Conservation (phyloP, 805 yeast genomes). For the Candida patagonica region DNA sequence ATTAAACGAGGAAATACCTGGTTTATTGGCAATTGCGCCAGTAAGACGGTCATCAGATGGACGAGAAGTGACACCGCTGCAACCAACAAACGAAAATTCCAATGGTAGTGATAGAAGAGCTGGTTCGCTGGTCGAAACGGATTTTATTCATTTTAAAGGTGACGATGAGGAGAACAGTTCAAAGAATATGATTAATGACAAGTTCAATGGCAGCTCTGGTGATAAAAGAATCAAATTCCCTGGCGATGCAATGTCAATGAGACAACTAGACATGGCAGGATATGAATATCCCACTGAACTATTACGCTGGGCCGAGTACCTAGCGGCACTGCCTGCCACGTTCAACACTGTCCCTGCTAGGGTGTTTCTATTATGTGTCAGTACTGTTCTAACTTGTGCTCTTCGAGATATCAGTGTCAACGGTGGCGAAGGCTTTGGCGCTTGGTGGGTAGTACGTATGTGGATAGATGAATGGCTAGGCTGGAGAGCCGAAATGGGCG, state of each 20-base stretch:
- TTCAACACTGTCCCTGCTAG: slow-evolving; percentile 48
- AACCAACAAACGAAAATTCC: not conserved
- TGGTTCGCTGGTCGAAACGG: not conserved
- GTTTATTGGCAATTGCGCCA: not conserved
- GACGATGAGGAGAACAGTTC: not conserved
- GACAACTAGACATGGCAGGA: not conserved
- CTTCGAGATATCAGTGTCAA: slow-evolving; percentile 51
- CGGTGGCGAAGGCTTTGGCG: slow-evolving; percentile 52
- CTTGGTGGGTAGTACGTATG: slow-evolving; percentile 69
- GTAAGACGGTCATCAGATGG: not conserved
- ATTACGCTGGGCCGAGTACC: slow-evolving; percentile 30
- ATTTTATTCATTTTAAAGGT: not conserved
- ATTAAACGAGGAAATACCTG: slow-evolving; percentile 20
- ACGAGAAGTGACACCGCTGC: not conserved
- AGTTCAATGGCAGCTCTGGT: not conserved
- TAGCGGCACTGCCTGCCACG: slow-evolving; percentile 35
- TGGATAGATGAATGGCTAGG: slow-evolving; percentile 69
- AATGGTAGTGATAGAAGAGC: not conserved
- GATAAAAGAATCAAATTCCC: not conserved
- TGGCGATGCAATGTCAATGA: not conserved
- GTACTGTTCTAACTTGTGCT: slow-evolving; percentile 47
- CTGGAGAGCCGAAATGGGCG: slow-evolving; percentile 49
- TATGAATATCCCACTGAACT: slow-evolving; percentile 1
- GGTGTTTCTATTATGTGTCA: slow-evolving; percentile 43
- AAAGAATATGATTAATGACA: not conserved